phyloP scores from a whole-genome alignment of 164 flowering plant species.

The Vitis rupestris region DNA sequence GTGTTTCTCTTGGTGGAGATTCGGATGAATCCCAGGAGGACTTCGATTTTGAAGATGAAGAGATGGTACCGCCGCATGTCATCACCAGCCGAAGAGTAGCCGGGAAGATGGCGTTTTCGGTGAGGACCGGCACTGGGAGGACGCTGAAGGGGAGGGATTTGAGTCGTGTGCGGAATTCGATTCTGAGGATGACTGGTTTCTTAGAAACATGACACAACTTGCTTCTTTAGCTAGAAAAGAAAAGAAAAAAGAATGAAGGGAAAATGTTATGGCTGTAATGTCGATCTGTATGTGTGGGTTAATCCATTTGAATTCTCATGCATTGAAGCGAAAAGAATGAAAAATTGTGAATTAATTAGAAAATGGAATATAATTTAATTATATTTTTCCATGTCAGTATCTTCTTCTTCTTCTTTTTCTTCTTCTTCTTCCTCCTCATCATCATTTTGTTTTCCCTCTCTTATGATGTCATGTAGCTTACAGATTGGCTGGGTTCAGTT shows the following conservation, averaged over 20 bases:
- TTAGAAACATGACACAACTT: conserved; percentile 31
- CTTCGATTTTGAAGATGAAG: conserved; percentile 21
- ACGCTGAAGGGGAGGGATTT: conserved; percentile 72
- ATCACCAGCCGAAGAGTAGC: conserved; percentile 41
- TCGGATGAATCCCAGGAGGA: conserved; percentile 26
- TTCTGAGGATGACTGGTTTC: conserved; percentile 74
- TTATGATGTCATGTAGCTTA: too few species aligned
- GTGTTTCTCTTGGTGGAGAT: conserved; percentile 7
- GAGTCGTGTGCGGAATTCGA: conserved; percentile 66
- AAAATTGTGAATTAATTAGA: not conserved
- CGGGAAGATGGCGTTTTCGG: conserved; percentile 56
- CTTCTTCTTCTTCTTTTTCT: too few species aligned
- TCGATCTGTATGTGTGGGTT: not conserved
- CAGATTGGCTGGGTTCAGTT: too few species aligned
- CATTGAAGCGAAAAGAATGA: not conserved
- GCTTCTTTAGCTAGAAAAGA: too few species aligned
- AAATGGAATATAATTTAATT: not conserved
- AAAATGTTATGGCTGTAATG: not conserved
- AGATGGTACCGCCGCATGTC: conserved; percentile 58
- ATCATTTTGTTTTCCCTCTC: too few species aligned
- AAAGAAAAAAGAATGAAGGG: too few species aligned
- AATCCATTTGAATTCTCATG: not conserved
- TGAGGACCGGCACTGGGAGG: conserved; percentile 58
- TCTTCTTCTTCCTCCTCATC: too few species aligned
- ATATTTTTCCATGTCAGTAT: too few species aligned